These are phyloP conservation scores for Wallemia hederae DNA, from an alignment of 1,284 basidiomycete genomes.

Conservation along the genomic window DNA sequence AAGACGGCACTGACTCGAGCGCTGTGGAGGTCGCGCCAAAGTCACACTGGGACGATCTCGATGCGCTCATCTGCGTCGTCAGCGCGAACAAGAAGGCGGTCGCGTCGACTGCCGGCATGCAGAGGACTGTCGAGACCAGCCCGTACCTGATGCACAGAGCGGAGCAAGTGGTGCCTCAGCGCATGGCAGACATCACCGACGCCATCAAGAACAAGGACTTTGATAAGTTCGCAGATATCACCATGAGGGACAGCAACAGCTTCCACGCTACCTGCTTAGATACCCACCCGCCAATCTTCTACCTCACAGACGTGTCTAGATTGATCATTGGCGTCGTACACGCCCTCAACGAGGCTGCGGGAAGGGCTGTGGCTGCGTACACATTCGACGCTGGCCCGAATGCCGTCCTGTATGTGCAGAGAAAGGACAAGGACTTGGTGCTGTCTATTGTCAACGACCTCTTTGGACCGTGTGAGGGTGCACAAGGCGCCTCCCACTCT, in stretches of 20 bases:
- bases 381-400: conserved; percentile 97
- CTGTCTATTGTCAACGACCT: conserved; percentile 41
- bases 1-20: conserved; percentile 55
- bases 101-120: conserved; percentile 84
- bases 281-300: conserved; percentile 91
- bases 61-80: conserved; percentile 92
- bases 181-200: conserved; percentile 51
- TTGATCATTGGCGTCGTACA: conserved; percentile 60
- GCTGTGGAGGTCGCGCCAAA: conserved; percentile 65
- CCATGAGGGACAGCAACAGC: conserved; percentile 91
- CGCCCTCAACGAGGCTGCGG: conserved; percentile 69
- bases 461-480: conserved; percentile 41
- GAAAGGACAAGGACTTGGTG: conserved; percentile 46
- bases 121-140: conserved; percentile 79
- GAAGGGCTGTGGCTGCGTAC: conserved; percentile 60
- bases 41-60: conserved; percentile 76
- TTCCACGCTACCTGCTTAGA: conserved; percentile 96
- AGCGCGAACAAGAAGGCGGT: conserved; percentile 92
- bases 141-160: conserved; percentile 69
- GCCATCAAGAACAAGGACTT: conserved; percentile 66
- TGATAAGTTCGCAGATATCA: conserved; percentile 59
- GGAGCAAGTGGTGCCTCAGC: conserved; percentile 48
- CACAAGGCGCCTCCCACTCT: conserved; percentile 19
- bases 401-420: conserved; percentile 77
- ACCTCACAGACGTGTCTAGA: conserved; percentile 87